Base-by-base conservation (phyloP, 148 eudicot genomes). In the Camellia japonica region DNA sequence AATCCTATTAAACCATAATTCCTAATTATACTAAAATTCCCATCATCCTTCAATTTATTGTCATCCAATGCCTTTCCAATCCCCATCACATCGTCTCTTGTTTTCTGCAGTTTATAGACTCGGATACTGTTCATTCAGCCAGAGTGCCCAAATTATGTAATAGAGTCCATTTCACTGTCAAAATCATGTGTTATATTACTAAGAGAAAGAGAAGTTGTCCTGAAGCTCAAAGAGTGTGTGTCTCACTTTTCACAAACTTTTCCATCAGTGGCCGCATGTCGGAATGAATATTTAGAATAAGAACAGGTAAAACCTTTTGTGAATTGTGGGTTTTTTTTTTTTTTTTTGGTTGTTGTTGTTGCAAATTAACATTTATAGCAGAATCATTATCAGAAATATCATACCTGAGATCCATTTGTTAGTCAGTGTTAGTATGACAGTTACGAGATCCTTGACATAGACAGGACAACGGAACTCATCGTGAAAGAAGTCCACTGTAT, bases 381-480 rank as follows among this genome's bases (percentile, higher is more conserved):
- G 41, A 30, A 30, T 30, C 30, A 30, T 30, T 30, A 58, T 46
- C n/a, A 79, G 44, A 46, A 79, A 76, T 51, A 49, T 44, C 73
- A 75, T 83, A 95, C 99, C 97, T 87, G 91, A 85, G 71, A 90
- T 79, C 97, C 97, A 93, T 85, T 81, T 88, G 69, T 81, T 72
- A 20, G 90, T 79, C 84, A 95, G 75, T 74, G 78, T 81, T 71
- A 78, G 71, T 67, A 93, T 87, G 79, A 88, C 77, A 80, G 88
- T 80, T 62, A 90, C 97, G 51, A 92, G 87, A 89, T 95, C 99
- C 80, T 92, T 92, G 76, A 95, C 92, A 82, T 75, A 95, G 42
- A 95, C 90, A 20, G 98, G 97, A 83, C 94, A 92, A 10, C 99
- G 97, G 49, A 85, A 95, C 88, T 95, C 99, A 15, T 95, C 99